phyloP scores from a whole-genome alignment of 2,329 filamentous ascomycete species.

The Metarhizium brunneum region DNA sequence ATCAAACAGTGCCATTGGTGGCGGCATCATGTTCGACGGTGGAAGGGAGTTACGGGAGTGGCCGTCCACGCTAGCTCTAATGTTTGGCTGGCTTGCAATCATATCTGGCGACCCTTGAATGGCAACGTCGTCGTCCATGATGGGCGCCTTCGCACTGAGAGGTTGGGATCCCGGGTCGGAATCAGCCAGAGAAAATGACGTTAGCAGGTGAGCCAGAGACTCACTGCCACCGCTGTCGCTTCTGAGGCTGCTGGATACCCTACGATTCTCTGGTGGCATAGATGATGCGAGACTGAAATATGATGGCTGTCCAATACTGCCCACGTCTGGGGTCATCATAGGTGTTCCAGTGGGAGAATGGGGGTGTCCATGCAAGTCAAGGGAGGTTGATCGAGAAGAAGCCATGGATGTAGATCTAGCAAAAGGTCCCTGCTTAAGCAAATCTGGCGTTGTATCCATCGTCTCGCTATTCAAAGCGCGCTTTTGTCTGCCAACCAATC shows the following conservation, averaged over 20 bases:
- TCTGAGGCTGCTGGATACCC: slow-evolving; percentile 65
- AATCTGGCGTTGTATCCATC: slow-evolving; percentile 79
- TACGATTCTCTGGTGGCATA: slow-evolving; percentile 46
- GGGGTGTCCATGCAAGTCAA: slow-evolving; percentile 66
- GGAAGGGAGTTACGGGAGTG: slow-evolving; percentile 24
- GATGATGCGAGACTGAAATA: slow-evolving; percentile 72
- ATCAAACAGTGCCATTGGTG: slow-evolving; percentile 90
- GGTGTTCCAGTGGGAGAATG: slow-evolving; percentile 80
- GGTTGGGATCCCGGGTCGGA: slow-evolving; percentile 30
- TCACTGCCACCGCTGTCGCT: slow-evolving; percentile 94
- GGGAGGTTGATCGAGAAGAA: slow-evolving; percentile 87
- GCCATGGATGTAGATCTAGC: slow-evolving; percentile 74
- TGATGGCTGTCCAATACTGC: slow-evolving; percentile 68
- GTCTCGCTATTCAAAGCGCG: slow-evolving; percentile 70
- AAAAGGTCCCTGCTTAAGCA: slow-evolving; percentile 88
- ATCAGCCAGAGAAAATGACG: slow-evolving; percentile 67
- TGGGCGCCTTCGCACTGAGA: slow-evolving; percentile 44
- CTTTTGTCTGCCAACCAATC: slow-evolving; percentile 91
- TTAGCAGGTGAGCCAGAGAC: slow-evolving; percentile 71
- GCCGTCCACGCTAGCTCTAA: slow-evolving; percentile 23
- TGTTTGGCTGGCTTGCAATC: slow-evolving; percentile 30
- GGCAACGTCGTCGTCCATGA: slow-evolving; percentile 65
- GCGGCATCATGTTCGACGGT: slow-evolving; percentile 67
- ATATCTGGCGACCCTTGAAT: slow-evolving; percentile 71
- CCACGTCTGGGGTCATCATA: slow-evolving; percentile 66